phyloP scores from a whole-genome alignment of 495 filamentous ascomycete species.

The Aeminium ludgeri region DNA sequence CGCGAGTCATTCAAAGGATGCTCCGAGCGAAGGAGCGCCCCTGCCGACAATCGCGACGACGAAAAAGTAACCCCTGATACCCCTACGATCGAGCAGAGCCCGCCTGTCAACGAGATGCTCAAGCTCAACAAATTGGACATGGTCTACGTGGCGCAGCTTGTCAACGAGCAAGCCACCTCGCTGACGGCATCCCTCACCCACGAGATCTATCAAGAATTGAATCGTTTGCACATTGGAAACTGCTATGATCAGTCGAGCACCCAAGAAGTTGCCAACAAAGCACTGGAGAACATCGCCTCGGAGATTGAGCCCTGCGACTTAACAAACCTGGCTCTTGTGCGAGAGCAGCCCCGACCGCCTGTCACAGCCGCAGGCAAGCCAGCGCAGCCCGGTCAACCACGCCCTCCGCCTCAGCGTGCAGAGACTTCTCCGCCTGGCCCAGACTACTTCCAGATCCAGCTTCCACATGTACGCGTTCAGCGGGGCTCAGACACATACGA shows the following conservation, averaged over 20 bases:
- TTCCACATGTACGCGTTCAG: slow-evolving; percentile 61
- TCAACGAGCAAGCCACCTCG: slow-evolving; percentile 28
- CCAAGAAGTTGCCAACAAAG: background rate
- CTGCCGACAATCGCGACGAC: too few species aligned
- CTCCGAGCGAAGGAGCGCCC: too few species aligned
- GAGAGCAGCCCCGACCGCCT: slow-evolving; percentile 4
- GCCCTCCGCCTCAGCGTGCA: slow-evolving; percentile 3
- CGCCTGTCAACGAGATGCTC: background rate
- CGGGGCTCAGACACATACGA: slow-evolving; percentile 59
- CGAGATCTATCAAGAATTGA: background rate
- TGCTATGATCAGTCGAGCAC: background rate
- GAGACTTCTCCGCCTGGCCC: slow-evolving; percentile 3
- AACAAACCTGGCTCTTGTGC: slow-evolving; percentile 6
- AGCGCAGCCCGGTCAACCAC: slow-evolving; percentile 2
- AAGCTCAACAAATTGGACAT: slow-evolving; percentile 18
- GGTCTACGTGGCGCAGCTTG: slow-evolving; percentile 31
- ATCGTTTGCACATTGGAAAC: background rate
- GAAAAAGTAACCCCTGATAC: too few species aligned
- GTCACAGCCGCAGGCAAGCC: background rate
- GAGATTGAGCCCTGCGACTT: slow-evolving; percentile 3
- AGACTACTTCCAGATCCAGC: slow-evolving; percentile 27
- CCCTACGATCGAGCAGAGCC: too few species aligned
- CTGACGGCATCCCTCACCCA: background rate
- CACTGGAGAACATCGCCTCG: background rate
- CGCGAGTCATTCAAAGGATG: too few species aligned